Conservation (phyloP, 2,329 filamentous ascomycete species). For the Fusarium sp. region DNA sequence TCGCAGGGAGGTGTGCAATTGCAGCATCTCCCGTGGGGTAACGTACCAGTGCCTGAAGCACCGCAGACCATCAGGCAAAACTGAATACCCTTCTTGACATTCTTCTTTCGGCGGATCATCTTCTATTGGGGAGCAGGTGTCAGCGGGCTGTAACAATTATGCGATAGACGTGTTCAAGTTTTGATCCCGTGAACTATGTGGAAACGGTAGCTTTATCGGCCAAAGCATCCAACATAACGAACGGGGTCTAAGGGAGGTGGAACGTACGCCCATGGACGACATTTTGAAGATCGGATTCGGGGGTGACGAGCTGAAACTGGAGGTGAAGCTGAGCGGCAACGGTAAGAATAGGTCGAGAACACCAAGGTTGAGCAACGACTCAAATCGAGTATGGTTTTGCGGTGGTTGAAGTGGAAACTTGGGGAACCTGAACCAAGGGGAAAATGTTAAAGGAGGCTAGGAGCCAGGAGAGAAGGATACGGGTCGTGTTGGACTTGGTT, state of each 20-base stretch:
- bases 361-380: conserved; percentile 41
- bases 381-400: conserved; percentile 43
- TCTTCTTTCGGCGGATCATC: conserved; percentile 99
- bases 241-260: conserved; percentile 25
- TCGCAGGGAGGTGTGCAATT: conserved; percentile 21
- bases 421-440: conserved; percentile 46
- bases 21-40: conserved; percentile 30
- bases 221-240: conserved; percentile 33
- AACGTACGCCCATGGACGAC: conserved; percentile 52
- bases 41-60: conserved; percentile 95
- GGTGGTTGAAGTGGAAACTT: conserved; percentile 46
- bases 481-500: conserved; percentile 40
- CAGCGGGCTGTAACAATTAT: conserved; percentile 41
- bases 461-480: conserved; percentile 46
- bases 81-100: conserved; percentile 99
- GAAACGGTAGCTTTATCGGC: conserved; percentile 43
- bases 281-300: conserved; percentile 43
- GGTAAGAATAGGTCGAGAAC: conserved; percentile 35
- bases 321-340: conserved; percentile 33
- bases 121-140: conserved; percentile 65
- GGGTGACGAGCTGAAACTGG: conserved; percentile 23
- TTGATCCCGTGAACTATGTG: conserved; percentile 22
- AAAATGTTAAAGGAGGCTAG: conserved; percentile 50
- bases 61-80: conserved; percentile 99
- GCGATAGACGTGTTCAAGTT: conserved; percentile 31